Percentiles rank a stretch among this genome's conserved stretches.
Conservation (phyloP, 768 basidiomycete genomes). For the Leccinum incarnatum region DNA sequence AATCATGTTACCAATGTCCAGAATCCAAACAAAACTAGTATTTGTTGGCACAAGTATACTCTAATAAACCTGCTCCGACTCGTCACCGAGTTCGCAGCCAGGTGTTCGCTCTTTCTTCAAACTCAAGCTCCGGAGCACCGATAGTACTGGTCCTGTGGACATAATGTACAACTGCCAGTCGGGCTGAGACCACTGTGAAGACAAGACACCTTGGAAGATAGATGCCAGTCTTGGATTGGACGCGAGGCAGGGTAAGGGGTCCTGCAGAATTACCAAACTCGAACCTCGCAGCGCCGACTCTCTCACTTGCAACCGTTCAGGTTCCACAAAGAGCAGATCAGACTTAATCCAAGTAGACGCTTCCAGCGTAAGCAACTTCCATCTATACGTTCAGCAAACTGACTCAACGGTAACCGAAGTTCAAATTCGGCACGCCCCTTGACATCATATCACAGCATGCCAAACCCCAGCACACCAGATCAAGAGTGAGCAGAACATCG, state of each 20-base stretch:
- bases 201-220: neutral
- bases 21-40: neutral
- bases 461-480: neutral
- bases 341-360: neutral
- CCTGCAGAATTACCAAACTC: constrained; percentile 1
- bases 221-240: neutral
- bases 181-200: neutral
- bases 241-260: neutral
- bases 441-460: neutral
- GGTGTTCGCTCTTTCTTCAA: too few species aligned
- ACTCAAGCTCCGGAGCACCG: too few species aligned
- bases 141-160: neutral
- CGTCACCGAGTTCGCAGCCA: neutral
- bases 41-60: neutral
- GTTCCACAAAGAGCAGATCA: neutral
- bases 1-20: neutral
- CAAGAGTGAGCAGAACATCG: constrained; percentile 14
- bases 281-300: neutral
- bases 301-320: neutral
- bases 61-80: neutral
- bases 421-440: neutral
- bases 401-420: neutral
- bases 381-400: neutral
- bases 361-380: constrained; percentile 9
- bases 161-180: neutral